Base-by-base conservation (phyloP, 257 asterid genomes). In the Solanum gracilifrons region DNA sequence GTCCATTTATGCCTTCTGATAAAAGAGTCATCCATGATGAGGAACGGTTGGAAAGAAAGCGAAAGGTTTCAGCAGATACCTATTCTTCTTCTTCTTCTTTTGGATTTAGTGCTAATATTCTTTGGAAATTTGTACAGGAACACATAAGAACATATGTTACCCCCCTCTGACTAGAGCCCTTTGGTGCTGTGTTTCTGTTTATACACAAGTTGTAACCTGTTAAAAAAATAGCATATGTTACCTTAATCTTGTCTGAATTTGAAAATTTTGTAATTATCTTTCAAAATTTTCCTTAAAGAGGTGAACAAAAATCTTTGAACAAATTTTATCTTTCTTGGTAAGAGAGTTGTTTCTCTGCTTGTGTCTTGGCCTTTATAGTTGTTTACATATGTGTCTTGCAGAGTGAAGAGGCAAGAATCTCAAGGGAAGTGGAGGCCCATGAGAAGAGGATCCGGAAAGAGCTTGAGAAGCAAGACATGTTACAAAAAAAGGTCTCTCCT, bases 391-490 rank as follows among this genome's bases (percentile, higher is more conserved):
- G 55, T 88, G 55, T 88, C 79, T 85, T 92, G 88, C 93, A 95
- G 98, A 87, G 92, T 72, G 97, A 95, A 88, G 98, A 94, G 92
- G 98, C 95, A 83, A 91, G 95, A 91, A 94, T 95, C 73, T 96
- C 96, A 69, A 95, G 93, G 89, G 99, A 96, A 89, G 95, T 94
- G 76, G 95, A 94, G 88, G 95, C 95, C 87, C 96, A 96, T 88
- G 98, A 96, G 91, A 96, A 95, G 89, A 94, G 92, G 92, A 93
- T 93, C 76, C 88, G 97, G 71, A 96, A 94, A 89, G 99, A 96
- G 91, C 93, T 95, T 55, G 99, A 95, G 93, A 95, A 94, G 89
- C 98, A 96, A 90, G 98, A 95, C 86, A 66, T 94, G 27, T 88
- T 95, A 85, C 91, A 93, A 89, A 91, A 93, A 92, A 96, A 92